These are phyloP conservation scores for Rhizopogon vinicolor DNA, from an alignment of 768 basidiomycete species.

Conservation along the genomic window DNA sequence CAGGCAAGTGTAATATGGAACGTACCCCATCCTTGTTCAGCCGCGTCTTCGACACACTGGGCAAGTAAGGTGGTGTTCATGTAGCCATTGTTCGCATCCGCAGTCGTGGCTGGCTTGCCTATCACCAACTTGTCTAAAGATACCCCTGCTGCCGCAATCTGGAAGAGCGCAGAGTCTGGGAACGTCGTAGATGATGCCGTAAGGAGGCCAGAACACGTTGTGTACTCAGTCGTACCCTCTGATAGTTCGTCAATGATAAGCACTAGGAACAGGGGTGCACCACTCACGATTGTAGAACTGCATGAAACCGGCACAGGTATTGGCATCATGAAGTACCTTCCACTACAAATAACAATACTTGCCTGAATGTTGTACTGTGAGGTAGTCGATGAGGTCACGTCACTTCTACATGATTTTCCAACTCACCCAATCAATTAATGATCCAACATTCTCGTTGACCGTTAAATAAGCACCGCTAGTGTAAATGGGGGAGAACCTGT, in stretches of 20 bases:
- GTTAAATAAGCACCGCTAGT: constrained; percentile 35
- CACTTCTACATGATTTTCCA: background rate
- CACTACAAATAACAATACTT: background rate
- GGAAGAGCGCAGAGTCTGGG: constrained; percentile 42
- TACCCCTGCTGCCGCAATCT: constrained; percentile 51
- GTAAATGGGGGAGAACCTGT: constrained; percentile 33
- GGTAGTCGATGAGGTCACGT: background rate
- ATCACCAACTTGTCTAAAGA: constrained; percentile 64
- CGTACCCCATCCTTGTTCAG: constrained; percentile 63
- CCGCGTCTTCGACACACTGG: constrained; percentile 57
- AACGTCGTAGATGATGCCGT: constrained; percentile 33
- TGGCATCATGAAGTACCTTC: background rate
- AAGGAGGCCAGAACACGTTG: constrained; percentile 34
- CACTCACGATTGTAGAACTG: constrained; percentile 39
- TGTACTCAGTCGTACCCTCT: constrained; percentile 37
- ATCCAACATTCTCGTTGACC: constrained; percentile 34
- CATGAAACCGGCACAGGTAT: constrained; percentile 9
- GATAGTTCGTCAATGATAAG: background rate
- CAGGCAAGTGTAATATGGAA: constrained; percentile 1
- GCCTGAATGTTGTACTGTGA: constrained; percentile 13
- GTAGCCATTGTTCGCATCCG: constrained; percentile 52
- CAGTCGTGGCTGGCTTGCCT: constrained; percentile 57
- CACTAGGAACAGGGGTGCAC: background rate
- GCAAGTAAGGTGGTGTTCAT: constrained; percentile 55
- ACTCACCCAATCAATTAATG: constrained; percentile 40